These are phyloP conservation scores for Tetratostichococcus sp. DNA, from an alignment of 139 green algal genomes.

Conservation along the genomic window DNA sequence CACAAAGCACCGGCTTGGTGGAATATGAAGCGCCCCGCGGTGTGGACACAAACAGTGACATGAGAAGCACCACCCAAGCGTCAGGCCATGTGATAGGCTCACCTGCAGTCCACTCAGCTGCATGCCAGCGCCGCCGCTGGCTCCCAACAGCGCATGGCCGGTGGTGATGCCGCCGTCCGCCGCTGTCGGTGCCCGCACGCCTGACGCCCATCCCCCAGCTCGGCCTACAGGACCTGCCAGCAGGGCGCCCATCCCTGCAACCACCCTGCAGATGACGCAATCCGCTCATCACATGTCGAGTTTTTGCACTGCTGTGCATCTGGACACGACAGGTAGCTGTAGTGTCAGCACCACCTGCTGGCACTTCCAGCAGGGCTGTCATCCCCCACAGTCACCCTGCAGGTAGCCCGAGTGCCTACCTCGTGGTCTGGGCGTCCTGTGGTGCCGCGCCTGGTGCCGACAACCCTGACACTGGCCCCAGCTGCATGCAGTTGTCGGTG, in stretches of 20 bases:
- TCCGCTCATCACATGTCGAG: background rate
- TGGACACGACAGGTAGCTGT: background rate
- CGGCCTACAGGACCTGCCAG: background rate
- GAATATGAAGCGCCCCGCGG: no score
- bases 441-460: background rate
- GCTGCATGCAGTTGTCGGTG: conserved; percentile 29
- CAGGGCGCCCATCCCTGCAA: background rate
- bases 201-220: background rate
- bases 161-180: conserved; percentile 11
- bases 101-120: background rate
- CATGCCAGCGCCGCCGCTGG: no score
- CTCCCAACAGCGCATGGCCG: conserved; percentile 17
- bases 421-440: background rate
- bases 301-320: background rate
- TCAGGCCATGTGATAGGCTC: no score
- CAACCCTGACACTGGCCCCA: conserved; percentile 10
- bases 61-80: no score
- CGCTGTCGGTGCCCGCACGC: background rate
- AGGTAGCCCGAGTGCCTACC: background rate
- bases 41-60: no score
- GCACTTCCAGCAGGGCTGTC: no score
- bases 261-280: background rate
- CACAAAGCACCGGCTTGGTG: no score
- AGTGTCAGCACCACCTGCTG: background rate
- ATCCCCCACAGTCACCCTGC: no score